Evolutionary conservation across 352 stramenopile genomes (phyloP).

Genomic region (Phytophthora kernoviae): DNA sequence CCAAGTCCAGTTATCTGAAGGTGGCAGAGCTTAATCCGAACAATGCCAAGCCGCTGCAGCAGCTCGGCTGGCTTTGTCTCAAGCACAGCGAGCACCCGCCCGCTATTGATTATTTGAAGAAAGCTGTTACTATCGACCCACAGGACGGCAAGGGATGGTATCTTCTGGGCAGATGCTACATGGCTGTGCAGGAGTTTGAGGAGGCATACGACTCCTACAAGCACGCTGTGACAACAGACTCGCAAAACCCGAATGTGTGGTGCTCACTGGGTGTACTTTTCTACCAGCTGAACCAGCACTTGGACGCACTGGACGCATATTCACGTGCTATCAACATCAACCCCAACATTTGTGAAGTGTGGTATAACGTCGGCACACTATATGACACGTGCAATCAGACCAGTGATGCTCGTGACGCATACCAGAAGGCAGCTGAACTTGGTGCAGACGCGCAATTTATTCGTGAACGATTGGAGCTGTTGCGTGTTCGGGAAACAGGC

Average conservation of each 20-base stretch:
- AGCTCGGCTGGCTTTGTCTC: constrained; percentile 84
- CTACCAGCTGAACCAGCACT: constrained; percentile 90
- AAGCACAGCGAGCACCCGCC: constrained; percentile 86
- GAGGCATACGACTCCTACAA: constrained; percentile 92
- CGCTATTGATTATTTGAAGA: constrained; percentile 87
- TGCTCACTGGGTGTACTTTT: constrained; percentile 92
- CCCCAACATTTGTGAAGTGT: constrained; percentile 91
- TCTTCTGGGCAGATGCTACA: constrained; percentile 90
- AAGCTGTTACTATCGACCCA: constrained; percentile 77
- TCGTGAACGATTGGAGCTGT: constrained; percentile 75
- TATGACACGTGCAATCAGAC: constrained; percentile 93
- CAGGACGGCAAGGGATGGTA: constrained; percentile 91
- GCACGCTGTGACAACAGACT: constrained; percentile 86
- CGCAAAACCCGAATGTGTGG: constrained; percentile 92
- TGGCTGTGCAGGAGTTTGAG: constrained; percentile 91
- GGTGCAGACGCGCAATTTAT: constrained; percentile 86
- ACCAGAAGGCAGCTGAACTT: constrained; percentile 89
- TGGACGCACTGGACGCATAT: constrained; percentile 89
- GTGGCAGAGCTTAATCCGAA: constrained; percentile 84
- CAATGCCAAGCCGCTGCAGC: constrained; percentile 84
- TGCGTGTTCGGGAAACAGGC: constrained; percentile 77
- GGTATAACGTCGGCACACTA: constrained; percentile 91
- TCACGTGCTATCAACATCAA: constrained; percentile 92
- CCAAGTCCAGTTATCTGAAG: constrained; percentile 87
- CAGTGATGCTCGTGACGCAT: constrained; percentile 85